Base-by-base conservation (phyloP, 2,329 filamentous ascomycete genomes). In the Fusarium phyllophilum region DNA sequence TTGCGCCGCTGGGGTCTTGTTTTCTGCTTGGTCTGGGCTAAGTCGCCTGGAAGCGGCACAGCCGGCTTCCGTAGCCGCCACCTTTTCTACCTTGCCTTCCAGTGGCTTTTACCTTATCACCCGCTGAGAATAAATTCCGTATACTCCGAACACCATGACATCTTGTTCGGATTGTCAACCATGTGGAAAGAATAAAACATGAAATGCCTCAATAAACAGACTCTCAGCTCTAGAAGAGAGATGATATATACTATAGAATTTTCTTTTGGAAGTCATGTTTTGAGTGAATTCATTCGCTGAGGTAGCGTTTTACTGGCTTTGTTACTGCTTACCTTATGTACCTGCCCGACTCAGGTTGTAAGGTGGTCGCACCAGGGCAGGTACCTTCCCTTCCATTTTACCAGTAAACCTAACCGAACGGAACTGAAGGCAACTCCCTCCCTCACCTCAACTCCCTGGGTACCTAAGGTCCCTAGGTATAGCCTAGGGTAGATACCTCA, bases 31-130 rank as follows among this genome's bases (percentile, higher is more conserved):
- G 42, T 29, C 34, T 29, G 15, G 62, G 59, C 63, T 62, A 65
- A 48, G 34, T 48, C 63, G 49, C 31, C 31, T 52, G 49, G n/a
- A 56, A 60, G 68, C 72, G 72, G 72, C 71, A 51, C 71, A 60
- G 66, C 38, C 71, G 61, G 70, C 66, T 71, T 49, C 60, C 54
- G 46, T 62, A 46, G 20, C 67, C 66, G 67, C 68, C 58, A 73
- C 71, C 55, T 59, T 52, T 42, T 38, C 29, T 49, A 33, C 15
- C 31, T 34, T 18, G 39, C 31, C 34, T 49, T 46, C 42, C 66
- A 73, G 57, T 71, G 70, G 69, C 51, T 65, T 63, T 54, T 57
- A 51, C 46, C 64, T 36, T 60, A 61, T 57, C 51, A 55, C 22
- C 34, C 15, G 26, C 34, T 31, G 34, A 41, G 36, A 41, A 31